phyloP scores from a whole-genome alignment of 2,329 filamentous ascomycete species.

The Cordyceps fumosorosea region DNA sequence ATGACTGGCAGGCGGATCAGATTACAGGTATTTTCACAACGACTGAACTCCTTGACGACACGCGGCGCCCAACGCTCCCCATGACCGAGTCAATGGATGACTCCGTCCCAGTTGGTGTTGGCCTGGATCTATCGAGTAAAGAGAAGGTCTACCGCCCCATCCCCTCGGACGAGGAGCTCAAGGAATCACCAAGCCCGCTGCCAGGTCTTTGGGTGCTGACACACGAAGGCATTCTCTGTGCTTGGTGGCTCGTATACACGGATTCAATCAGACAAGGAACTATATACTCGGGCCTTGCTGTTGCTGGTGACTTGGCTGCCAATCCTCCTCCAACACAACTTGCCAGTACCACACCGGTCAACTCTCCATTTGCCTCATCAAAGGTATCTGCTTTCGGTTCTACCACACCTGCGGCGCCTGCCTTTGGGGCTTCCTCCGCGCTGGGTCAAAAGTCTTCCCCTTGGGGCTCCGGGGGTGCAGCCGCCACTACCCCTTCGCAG shows the following conservation, averaged over 20 bases:
- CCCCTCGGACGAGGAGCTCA: slow-evolving; percentile 66
- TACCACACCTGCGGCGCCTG: slow-evolving; percentile 29
- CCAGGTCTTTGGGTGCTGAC: slow-evolving; percentile 82
- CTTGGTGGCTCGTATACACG: slow-evolving; percentile 90
- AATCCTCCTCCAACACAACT: slow-evolving; percentile 23
- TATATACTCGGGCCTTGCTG: slow-evolving; percentile 63
- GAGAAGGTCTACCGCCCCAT: slow-evolving; percentile 76
- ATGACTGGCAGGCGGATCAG: slow-evolving; percentile 49
- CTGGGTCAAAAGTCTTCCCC: slow-evolving; percentile 46
- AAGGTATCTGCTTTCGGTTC: slow-evolving; percentile 34
- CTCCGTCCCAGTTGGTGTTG: slow-evolving; percentile 75
- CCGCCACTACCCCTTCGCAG: slow-evolving; percentile 25
- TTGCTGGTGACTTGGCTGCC: slow-evolving; percentile 29
- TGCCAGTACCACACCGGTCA: not conserved
- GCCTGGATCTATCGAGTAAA: slow-evolving; percentile 75
- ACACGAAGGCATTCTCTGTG: slow-evolving; percentile 75
- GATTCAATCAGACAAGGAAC: slow-evolving; percentile 72
- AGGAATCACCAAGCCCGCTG: slow-evolving; percentile 71
- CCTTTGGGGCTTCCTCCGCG: slow-evolving; percentile 42
- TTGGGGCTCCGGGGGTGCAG: slow-evolving; percentile 35
- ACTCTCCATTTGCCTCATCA: slow-evolving; percentile 25
- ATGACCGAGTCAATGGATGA: slow-evolving; percentile 52
- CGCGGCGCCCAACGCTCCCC: slow-evolving; percentile 67
- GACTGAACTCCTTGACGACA: slow-evolving; percentile 67
- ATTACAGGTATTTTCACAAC: slow-evolving; percentile 66